Base-by-base conservation (phyloP, 495 filamentous ascomycete species). In the Elasticomyces elasticus region DNA sequence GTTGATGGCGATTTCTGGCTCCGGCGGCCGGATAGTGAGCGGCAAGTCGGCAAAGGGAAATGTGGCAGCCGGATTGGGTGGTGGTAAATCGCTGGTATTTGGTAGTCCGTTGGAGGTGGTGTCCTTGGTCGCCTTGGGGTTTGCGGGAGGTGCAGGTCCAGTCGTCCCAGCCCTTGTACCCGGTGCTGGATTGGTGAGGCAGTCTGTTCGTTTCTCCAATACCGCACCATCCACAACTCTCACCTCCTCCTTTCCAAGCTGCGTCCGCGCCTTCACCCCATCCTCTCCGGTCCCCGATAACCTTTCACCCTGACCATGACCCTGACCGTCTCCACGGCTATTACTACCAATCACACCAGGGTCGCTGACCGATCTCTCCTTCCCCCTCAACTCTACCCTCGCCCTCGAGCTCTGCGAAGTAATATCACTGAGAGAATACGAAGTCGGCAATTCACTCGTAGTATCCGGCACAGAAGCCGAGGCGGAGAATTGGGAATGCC, bases 401-500 rank as follows among this genome's bases (percentile, higher is more conserved):
- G 52, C 47, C 23, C 49, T 28, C 15, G 52, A 49, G 41, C 41
- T 48, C 25, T 49, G 17, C 2, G 58, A 61, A 2, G 52, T 52
- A 4, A 56, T 44, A 26, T 56, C 49, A 27, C 52, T 56, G 3
- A 61, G 42, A 0, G 58, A 61, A 35, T 61, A 61, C 9, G 52
- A 38, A 10, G 58, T 61, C 6, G 58, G 58, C 19, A 61, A 48
- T 37, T 61, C 58, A 20, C 52, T 56, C 1, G 47, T 56, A 6
- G 24, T 52, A 2, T 61, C 46, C 22, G 42, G 20, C n/a, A n/a
- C n/a, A n/a, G n/a, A n/a, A 12, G 24, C 35, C 17, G n/a, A 42
- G 13, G n/a, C 45, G 19, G 42, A 45, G 22, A 45, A 23, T 23
- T 45, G 42, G 17, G 17, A 45, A 5, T 5, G 42, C 13, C 15